Base-by-base conservation (phyloP, 2,329 filamentous ascomycete genomes). In the Trichophyton verrucosum region DNA sequence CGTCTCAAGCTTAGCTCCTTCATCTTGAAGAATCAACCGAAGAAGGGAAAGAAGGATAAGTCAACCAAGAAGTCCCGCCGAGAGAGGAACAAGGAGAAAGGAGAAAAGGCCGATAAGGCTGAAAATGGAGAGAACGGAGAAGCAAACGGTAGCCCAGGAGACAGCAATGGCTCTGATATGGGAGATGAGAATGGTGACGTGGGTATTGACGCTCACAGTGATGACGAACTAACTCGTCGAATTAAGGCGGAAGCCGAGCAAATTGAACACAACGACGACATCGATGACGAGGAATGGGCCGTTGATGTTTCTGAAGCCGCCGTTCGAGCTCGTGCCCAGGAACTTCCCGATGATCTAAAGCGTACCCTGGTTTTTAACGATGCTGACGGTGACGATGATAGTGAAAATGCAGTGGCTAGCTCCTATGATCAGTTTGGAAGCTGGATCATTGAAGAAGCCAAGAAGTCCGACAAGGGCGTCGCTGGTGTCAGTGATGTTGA, bases 251-350 rank as follows among this genome's bases (percentile, higher is more conserved):
- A 82, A 65, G 86, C 86, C 66, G 80, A 85, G 69, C 86, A 87
- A 71, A 86, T 96, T 70, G 88, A 88, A 68, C 82, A 82, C 53
- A 77, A 79, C 27, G 81, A 84, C 60, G 84, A 87, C 69, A 81
- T 84, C 70, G 89, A 91, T 75, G 89, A 96, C 66, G 86, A 95
- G 64, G 84, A 95, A 67, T 99, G 94, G 94, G 89, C 91, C 64
- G 89, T 97, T 63, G 94, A 99, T 74, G 94, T 95, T 79, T 96
- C 91, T 65, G 90, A 91, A 74, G 91, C 91, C 74, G 94, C 94
- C 66, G 88, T 97, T 79, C 91, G 88, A 78, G 92, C 92, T 69
- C 94, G 94, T 75, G 89, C 91, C 73, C 88, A 92, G 75, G 86
- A 91, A 66, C 87, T 99, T 58, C 90, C 94, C n/a, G 86, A 86